These are phyloP conservation scores for Stephanodiscus minutulus DNA, from an alignment of 108 stramenopile genomes.

Conservation along the genomic window DNA sequence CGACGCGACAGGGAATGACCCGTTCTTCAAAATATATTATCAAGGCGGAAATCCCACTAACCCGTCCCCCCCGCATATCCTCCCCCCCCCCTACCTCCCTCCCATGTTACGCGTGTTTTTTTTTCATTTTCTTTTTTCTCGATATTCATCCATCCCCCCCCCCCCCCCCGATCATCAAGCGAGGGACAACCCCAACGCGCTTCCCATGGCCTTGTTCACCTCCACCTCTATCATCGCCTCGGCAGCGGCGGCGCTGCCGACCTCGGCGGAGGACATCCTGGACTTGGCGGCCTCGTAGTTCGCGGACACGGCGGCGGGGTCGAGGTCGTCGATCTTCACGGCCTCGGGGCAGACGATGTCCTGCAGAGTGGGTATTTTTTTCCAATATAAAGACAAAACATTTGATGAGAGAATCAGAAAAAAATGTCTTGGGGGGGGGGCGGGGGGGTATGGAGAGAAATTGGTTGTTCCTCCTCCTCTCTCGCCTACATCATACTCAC, in stretches of 20 bases:
- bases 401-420: too few relatives aligned
- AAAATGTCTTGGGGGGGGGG: neutral
- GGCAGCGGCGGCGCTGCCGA: constrained; percentile 85
- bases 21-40: neutral
- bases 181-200: constrained; percentile 81
- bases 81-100: neutral
- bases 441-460: neutral
- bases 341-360: constrained; percentile 96
- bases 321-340: constrained; percentile 94
- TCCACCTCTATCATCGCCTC: constrained; percentile 97
- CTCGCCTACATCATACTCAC: constrained; percentile 52
- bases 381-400: too few relatives aligned
- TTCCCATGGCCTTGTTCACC: constrained; percentile 91
- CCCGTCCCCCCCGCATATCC: neutral
- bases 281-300: constrained; percentile 84
- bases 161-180: constrained; percentile 11
- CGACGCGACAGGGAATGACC: too few relatives aligned
- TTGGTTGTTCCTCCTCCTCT: neutral
- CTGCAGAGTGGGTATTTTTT: constrained; percentile 51
- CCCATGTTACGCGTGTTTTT: neutral
- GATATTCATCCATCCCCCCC: neutral
- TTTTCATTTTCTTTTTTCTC: neutral
- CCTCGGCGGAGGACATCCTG: constrained; percentile 69
- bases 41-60: neutral
- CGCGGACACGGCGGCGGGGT: constrained; percentile 73